Evolutionary conservation across 306 rosid species (phyloP).

Genomic region (Vigna mungo): DNA sequence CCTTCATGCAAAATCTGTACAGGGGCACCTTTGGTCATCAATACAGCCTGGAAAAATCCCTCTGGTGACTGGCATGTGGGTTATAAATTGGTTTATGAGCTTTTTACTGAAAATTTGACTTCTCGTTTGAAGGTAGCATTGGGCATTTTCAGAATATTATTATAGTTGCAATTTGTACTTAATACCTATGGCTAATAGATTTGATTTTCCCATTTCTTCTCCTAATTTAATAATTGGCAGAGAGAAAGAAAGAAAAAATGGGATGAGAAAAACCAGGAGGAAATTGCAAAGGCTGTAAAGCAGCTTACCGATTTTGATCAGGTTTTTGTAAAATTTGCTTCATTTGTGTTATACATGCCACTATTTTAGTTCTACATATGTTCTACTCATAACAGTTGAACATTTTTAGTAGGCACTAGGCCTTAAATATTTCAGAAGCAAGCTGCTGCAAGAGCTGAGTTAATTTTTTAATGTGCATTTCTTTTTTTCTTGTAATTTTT

Average conservation of each 20-base stretch:
- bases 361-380: slow-evolving; percentile 8
- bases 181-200: slow-evolving; percentile 26
- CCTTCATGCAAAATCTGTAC: slow-evolving; percentile 40
- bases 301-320: slow-evolving; percentile 85
- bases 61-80: slow-evolving; percentile 98
- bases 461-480: not conserved
- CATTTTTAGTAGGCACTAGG: slow-evolving; percentile 27
- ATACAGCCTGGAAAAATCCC: slow-evolving; percentile 88
- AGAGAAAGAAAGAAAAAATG: slow-evolving; percentile 86
- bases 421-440: slow-evolving; percentile 25
- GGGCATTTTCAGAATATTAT: slow-evolving; percentile 34
- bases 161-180: slow-evolving; percentile 27
- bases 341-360: slow-evolving; percentile 28
- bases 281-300: slow-evolving; percentile 79
- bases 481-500: slow-evolving; percentile 31
- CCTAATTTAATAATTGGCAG: slow-evolving; percentile 54
- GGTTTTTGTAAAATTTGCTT: slow-evolving; percentile 58
- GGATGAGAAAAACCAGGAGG: slow-evolving; percentile 91
- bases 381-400: slow-evolving; percentile 6
- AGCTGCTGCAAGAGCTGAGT: slow-evolving; percentile 38
- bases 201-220: slow-evolving; percentile 25
- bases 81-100: slow-evolving; percentile 81
- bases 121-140: slow-evolving; percentile 85
- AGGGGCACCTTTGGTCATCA: slow-evolving; percentile 80
- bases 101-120: slow-evolving; percentile 74